Evolutionary conservation across 768 basidiomycete genomes (phyloP), one percentile per base, ranked within the genome.

Genomic region (Pisolithus sp.): DNA sequence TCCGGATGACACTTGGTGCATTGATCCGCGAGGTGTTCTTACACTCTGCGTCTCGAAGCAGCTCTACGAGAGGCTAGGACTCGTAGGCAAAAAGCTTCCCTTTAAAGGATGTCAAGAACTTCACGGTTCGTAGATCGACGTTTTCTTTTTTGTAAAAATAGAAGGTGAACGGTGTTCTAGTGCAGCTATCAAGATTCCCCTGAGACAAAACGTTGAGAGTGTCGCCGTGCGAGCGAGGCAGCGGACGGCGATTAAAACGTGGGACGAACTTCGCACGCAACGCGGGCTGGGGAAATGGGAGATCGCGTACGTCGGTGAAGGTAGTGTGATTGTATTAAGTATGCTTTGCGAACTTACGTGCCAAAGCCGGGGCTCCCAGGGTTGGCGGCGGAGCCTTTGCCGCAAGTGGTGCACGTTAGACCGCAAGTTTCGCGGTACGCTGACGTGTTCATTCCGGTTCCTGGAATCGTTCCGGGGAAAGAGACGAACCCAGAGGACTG

Each of bases 1-100:
- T 23, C 57, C 61, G 5, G 77, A 81, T 28, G 85, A 86, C 53
- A 74, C 73, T 2, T 89, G 88, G 87, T 85, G 83, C 59, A 71
- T 87, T 50, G 85, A 88, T 58, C 71, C 75, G 2, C 76, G 82
- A 17, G 81, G 82, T 4, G 57, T 81, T 41, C 64, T 89, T 53
- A 81, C 81, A 0, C 62, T 87, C 18, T 78, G 71, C 23, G 71
- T 82, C 5, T 71, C 72, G 40, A 82, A 81, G 62, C 68, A 70
- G 17, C 78, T 79, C 0, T 87, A 87, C 61, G 76, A 85, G 56
- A 65, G 66, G 7, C 72, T 87, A 7, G 85, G 86, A 1, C 58
- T 87, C 15, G 71, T 79, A 0, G 86, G 88, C 5, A 66, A 68
- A 52, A 73, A 70, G 24, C 52, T 85, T 41, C 76, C 80, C 0